Base-by-base conservation (phyloP, 352 stramenopile species). In the Blastocystis sp. region DNA sequence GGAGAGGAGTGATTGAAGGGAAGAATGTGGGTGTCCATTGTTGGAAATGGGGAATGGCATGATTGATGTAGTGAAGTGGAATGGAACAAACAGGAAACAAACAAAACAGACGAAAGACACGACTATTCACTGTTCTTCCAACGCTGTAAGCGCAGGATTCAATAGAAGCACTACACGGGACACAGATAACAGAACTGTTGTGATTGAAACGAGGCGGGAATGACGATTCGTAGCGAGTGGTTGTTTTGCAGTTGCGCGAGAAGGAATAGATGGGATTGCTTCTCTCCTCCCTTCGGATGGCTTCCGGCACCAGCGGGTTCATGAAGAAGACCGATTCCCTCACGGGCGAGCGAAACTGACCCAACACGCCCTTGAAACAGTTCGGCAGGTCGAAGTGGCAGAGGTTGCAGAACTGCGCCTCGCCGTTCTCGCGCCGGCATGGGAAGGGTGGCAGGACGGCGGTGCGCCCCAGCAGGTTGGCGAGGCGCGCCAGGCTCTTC, bases 381-480 rank as follows among this genome's bases (percentile, higher is more conserved):
- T 65, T 45, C 40, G 17, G 17, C 3, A 3, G 45, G 21, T 84
- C 74, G n/a, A 43, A 69, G 6, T 34, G 28, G 69, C 74, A 84
- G 2, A 84, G 21, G 45, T 84, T 84, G n/a, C 74, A 84, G 21
- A 11, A 68, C 52, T 6, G 9, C 14, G 54, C 14, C 10, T 24
- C 17, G 6, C 40, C 45, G 24, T 66, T 60, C n/a, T 11, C 17
- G 28, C 28, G 28, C 28, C 28, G 28, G 21, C 74, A 84, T 3
- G 45, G 45, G 34, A 84, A 60, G 34, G 10, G 6, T 10, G 74
- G 74, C 2, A 84, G 34, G 9, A 84, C 54, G 3, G 69, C 38
- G 1, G 74, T 69, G 24, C 74, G 57, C 52, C 69, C 69, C 57
- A 84, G 19, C 9, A 28, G 24, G 48, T 84, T 84, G n/a, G 74